Evolutionary conservation across 2,329 filamentous ascomycete genomes (phyloP), one percentile per base, ranked within the genome.

Genomic region (Fusarium nelsonii): DNA sequence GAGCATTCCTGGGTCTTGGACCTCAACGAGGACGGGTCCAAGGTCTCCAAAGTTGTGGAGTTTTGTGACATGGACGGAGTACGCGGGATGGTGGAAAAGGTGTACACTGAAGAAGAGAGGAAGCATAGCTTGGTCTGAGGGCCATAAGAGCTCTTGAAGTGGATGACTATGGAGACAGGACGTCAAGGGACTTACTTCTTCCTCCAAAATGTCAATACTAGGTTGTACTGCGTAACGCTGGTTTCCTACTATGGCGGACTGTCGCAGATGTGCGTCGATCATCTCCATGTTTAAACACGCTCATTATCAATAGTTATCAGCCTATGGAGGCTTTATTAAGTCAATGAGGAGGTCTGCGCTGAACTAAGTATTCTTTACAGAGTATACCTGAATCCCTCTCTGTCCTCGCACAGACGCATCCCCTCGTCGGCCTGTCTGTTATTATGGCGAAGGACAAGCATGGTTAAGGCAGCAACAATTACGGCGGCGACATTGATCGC

Each of bases 1-100:
- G 67, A 70, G 2, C 63, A 68, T 44, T 53, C 54, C 5, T 70
- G 67, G 67, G 8, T 64, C 1, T 34, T 70, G 8, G 50, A 54
- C 3, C 60, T 70, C 0, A 58, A 53, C 1, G 54, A 60, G 4
- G 58, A 70, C 40, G 67, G 67, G 0, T 51, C 67, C 0, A 70
- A 70, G 26, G 40, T 70, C 0, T 57, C 30, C 2, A 64, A 54
- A 3, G 43, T 70, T 8, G 30, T 70, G 6, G 67, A 70, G 32
- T 68, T 70, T 33, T 70, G 67, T 2, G 67, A 70, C 14, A 43
- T 49, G 20, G 63, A 64, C n/a, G 46, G 52, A 8, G 9, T 68
- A 0, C 46, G 65, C 4, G 40, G 36, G 6, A 39, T 68, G 26
- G 30, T 68, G 11, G 49, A 12, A 2, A 65, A 53, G 5, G 46